phyloP scores from a whole-genome alignment of 2,329 filamentous ascomycete genomes.

The Neonectria ditissima region DNA sequence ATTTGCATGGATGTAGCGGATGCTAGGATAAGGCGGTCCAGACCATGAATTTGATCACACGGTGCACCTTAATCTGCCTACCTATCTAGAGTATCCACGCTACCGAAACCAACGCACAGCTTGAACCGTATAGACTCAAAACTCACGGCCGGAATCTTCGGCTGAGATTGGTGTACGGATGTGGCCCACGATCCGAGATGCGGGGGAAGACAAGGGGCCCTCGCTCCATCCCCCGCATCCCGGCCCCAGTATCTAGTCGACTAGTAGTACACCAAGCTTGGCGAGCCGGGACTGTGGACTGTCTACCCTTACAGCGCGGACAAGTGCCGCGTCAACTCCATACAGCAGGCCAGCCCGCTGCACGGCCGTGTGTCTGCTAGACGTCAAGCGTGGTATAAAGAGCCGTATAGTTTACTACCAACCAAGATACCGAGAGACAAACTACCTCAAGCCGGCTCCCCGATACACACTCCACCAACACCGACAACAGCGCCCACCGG shows the following conservation, averaged over 20 bases:
- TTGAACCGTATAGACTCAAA: no score
- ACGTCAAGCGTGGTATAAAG: constrained; percentile 23
- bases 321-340: constrained; percentile 21
- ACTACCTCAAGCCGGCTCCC: constrained; percentile 3
- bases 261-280: neutral
- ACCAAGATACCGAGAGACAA: neutral
- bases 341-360: neutral
- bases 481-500: neutral
- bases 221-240: constrained; percentile 24
- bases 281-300: neutral
- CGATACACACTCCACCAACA: constrained; percentile 3
- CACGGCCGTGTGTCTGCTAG: neutral
- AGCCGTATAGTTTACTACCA: constrained; percentile 14
- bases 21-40: no score
- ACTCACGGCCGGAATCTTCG: no score
- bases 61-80: neutral
- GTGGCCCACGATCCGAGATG: constrained; percentile 24
- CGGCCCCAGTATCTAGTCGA: neutral
- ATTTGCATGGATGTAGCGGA: no score
- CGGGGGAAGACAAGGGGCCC: constrained; percentile 14
- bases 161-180: constrained; percentile 5
- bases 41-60: no score
- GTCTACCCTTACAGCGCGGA: constrained; percentile 8
- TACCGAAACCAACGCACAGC: no score
- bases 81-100: no score